phyloP scores from a whole-genome alignment of 1,284 basidiomycete genomes.

The Ustilago vetiveriae region DNA sequence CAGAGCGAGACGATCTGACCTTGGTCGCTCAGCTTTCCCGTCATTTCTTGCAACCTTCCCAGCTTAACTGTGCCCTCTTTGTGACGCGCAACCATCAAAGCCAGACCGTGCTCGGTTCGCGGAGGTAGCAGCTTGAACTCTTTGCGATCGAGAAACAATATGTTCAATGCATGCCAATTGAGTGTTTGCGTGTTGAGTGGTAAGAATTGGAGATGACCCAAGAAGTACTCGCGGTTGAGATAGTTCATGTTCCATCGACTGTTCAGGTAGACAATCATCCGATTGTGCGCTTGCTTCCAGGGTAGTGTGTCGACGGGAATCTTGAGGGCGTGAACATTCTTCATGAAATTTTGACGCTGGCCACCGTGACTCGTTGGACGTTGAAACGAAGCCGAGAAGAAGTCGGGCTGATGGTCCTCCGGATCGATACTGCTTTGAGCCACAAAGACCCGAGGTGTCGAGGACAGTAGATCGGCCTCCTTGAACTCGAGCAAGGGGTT shows the following conservation, averaged over 20 bases:
- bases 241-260: conserved; percentile 4
- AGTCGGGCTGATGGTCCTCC: not conserved
- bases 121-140: not conserved
- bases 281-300: not conserved
- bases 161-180: not conserved
- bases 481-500: not conserved
- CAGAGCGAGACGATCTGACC: conserved; percentile 12
- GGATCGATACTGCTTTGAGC: not conserved
- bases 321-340: not conserved
- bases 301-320: no score
- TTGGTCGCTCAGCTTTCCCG: not conserved
- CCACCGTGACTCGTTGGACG: no score
- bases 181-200: conserved; percentile 1
- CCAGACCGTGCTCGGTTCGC: not conserved
- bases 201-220: not conserved
- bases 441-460: not conserved
- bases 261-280: conserved; percentile 1
- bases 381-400: not conserved
- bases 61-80: not conserved
- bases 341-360: no score
- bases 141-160: not conserved
- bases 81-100: conserved; percentile 1
- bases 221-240: conserved; percentile 7
- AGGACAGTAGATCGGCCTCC: not conserved
- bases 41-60: not conserved